Percentiles rank a stretch among this genome's conserved stretches.
Evolutionary conservation across 2,329 filamentous ascomycete species (phyloP).

Genomic region (Fusarium sp.): DNA sequence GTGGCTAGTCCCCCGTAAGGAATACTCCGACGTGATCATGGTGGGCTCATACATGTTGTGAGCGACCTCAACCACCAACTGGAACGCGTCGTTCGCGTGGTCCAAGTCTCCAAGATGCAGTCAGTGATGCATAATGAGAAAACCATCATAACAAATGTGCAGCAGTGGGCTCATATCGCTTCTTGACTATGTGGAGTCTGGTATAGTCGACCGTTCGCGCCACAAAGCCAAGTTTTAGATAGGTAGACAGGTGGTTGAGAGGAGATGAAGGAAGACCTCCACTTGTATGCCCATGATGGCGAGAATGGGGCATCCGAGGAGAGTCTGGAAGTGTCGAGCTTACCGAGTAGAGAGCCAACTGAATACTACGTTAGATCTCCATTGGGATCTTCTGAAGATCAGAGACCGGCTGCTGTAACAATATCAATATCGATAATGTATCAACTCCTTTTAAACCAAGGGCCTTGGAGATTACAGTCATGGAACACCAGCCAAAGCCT

Average conservation of each 20-base stretch:
- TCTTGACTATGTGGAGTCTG: constrained; percentile 25
- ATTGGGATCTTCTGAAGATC: constrained; percentile 34
- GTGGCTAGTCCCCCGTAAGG: constrained; percentile 14
- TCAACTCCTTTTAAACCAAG: constrained; percentile 36
- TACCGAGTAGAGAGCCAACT: background rate
- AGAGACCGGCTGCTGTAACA: constrained; percentile 1
- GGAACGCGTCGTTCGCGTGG: constrained; percentile 27
- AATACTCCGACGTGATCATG: constrained; percentile 27
- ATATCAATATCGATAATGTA: constrained; percentile 14
- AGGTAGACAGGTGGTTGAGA: constrained; percentile 18
- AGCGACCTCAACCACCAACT: constrained; percentile 34
- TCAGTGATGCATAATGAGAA: constrained; percentile 24
- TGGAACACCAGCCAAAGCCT: constrained; percentile 9
- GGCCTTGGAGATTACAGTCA: constrained; percentile 33
- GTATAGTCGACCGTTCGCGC: constrained; percentile 25
- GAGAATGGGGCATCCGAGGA: constrained; percentile 9
- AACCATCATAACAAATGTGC: constrained; percentile 26
- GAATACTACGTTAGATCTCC: background rate
- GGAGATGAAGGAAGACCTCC: constrained; percentile 8
- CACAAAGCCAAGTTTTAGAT: constrained; percentile 29
- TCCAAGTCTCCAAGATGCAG: constrained; percentile 21
- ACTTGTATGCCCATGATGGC: constrained; percentile 4
- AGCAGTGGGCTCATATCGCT: constrained; percentile 32
- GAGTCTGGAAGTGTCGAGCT: background rate
- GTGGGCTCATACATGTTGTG: constrained; percentile 36